Evolutionary conservation across 2,329 filamentous ascomycete species (phyloP).

Genomic region (Neonectria neomacrospora): DNA sequence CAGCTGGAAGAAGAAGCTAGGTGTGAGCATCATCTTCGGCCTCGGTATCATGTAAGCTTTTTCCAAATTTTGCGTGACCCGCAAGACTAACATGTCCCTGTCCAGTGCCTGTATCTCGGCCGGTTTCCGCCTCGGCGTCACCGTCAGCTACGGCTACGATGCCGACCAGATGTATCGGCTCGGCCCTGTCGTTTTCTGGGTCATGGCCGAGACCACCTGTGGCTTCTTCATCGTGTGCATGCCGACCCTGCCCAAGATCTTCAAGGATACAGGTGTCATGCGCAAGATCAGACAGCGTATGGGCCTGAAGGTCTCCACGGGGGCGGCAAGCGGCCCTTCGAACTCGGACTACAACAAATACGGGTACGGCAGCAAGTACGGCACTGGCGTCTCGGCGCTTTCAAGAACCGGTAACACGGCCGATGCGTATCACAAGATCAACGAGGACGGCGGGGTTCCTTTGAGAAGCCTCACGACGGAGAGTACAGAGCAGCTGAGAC

Average conservation of each 20-base stretch:
- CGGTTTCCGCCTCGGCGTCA: slow-evolving; percentile 50
- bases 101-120: slow-evolving; percentile 55
- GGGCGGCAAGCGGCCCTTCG: neutral
- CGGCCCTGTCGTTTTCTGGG: slow-evolving; percentile 56
- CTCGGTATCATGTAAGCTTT: slow-evolving; percentile 26
- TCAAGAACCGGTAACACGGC: neutral
- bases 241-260: slow-evolving; percentile 53
- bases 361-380: neutral
- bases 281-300: slow-evolving; percentile 35
- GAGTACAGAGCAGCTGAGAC: neutral
- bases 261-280: slow-evolving; percentile 30
- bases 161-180: slow-evolving; percentile 51
- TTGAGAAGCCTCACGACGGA: neutral
- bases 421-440: neutral
- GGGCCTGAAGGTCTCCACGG: slow-evolving; percentile 25
- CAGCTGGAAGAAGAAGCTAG: slow-evolving; percentile 27
- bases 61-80: neutral
- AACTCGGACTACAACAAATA: neutral
- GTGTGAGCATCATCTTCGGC: slow-evolving; percentile 26
- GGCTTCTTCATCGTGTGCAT: slow-evolving; percentile 56
- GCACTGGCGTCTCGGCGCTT: neutral
- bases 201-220: slow-evolving; percentile 56
- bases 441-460: neutral
- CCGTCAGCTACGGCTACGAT: slow-evolving; percentile 45
- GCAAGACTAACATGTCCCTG: neutral